Base-by-base conservation (phyloP, 1,139 yeast genomes). In the Suhomyces kunorum region DNA sequence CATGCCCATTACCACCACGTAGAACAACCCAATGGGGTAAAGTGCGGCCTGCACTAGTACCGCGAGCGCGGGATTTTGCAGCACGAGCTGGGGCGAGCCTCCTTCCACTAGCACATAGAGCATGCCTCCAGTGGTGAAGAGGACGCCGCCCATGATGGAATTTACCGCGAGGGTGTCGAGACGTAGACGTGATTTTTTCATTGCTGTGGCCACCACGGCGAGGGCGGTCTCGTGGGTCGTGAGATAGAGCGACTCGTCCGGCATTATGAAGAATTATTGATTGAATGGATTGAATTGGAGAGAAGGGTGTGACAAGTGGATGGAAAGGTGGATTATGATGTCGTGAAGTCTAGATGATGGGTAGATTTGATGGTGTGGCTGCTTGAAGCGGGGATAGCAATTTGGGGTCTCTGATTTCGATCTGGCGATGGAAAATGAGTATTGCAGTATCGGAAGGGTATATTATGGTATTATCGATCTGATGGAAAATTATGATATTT, bases 141-240 rank as follows among this genome's bases (percentile, higher is more conserved):
- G 58, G 1, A 83, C 53, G 0, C 90, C 95, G 2, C 90, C 95
- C 48, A 83, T 61, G 8, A 85, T 57, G 1, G 89, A 78, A 55
- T 84, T 84, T 23, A 84, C 54, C 0, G 79, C 49, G 20, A 85
- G 58, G 1, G 81, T 71, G 44, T 80, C 82, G 5, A 80, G 48
- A 43, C 80, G 71, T 17, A 83, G 71, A 54, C 94, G 71, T 2
- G 90, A 77, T 55, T 85, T 85, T 57, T 85, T 85, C 92, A 84
- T 85, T 2, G 87, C 73, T 0, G 92, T 85, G 6, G 94, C 94
- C 23, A 85, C 89, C 36, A 83, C 83, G 0, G 92, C 92, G 38
- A 85, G 59, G 1, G 92, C 92, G 1, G 92, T 81, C 51, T 85
- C 94, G 58, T 84, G 80, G 8, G 90, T 86, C 6, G 88, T 79